Base-by-base conservation (phyloP, 805 yeast genomes). In the Wickerhamomyces sydowiorum region DNA sequence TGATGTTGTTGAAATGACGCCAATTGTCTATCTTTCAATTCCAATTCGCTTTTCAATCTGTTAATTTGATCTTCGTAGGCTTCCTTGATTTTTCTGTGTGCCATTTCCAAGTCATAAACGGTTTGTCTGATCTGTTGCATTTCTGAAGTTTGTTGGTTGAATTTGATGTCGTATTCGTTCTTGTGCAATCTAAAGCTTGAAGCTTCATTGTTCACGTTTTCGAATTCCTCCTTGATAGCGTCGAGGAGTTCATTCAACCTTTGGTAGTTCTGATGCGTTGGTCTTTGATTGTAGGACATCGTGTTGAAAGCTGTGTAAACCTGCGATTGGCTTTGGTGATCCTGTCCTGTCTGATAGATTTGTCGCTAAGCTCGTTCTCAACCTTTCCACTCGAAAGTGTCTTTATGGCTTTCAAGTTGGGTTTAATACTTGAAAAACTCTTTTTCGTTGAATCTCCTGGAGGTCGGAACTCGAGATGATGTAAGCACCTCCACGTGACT, bases 51-150 rank as follows among this genome's bases (percentile, higher is more conserved):
- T 64, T 91, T 89, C 64, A 91, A 74, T 52, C 93, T 74, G 59
- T 78, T 70, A 43, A 93, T 85, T 66, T 91, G 98, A 56, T 86
- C 96, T 64, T 91, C 97, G 65, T 91, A 93, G 37, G 90, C 89
- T 58, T 91, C 97, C 67, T 91, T 90, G 76, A 93, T 86, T 60
- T 87, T 86, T 53, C 96, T 76, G 69, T 91, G 98, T 31, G 96
- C 91, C 75, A 83, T 77, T 64, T 91, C 97, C 56, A 91, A 75
- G 61, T 93, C 98, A 59, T 82, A 89, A 23, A 91, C 96, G 10
- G 96, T 87, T 58, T 89, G 95, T 57, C 96, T 78, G 44, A 91
- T 89, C 61, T 86, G 95, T 60, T 89, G 90, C 77, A 91, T 81
- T 64, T 93, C 99, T 40, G 82, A 85, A 43, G 88, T 82, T 65